Base-by-base conservation (phyloP, 169 alveolate species). In the Plasmodium vivax region DNA sequence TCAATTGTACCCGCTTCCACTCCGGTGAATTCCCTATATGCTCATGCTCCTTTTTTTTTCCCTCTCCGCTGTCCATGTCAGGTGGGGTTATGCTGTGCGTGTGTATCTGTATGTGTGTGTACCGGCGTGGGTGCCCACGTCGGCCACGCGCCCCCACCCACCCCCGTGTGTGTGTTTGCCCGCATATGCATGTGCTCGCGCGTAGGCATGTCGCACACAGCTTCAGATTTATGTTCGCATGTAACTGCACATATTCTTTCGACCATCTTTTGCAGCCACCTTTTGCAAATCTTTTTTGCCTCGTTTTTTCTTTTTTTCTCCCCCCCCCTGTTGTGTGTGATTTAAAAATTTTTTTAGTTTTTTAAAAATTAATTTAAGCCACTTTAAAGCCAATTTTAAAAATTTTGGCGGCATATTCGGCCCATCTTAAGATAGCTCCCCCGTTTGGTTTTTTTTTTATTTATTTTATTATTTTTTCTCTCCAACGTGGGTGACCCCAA, bases 281-380 rank as follows among this genome's bases (percentile, higher is more conserved):
- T 23, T 23, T 23, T 23, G 27, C 77, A 12, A 68, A 5, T 41
- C 19, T 68, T 23, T 68, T 30, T 68, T 23, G 38, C 77, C 77
- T 27, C 30, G 34, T 68, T 6, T 23, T 10, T 68, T 6, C 0
- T 62, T 27, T 62, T 27, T 30, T 27, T 68, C 38, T 3, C 16
- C 14, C 16, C 77, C 77, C 30, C 32, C 19, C 62, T 27, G 9
- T 83, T 38, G n/a, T 83, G 92, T 68, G 92, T 58, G 74, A 83
- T 83, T 83, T 83, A 58, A 56, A n/a, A 58, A 36, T 83, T 83
- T 83, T 62, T 83, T 83, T 83, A 83, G 92, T 81, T 83, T 75
- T 83, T 83, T 62, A 56, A 83, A 83, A 58, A 58, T 83, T 58
- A 83, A 83, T 83, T 83, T 68, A 68, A 1, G 36, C 43, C 38